Evolutionary conservation across 2,329 filamentous ascomycete genomes (phyloP).

Genomic region (Fusarium sp.): DNA sequence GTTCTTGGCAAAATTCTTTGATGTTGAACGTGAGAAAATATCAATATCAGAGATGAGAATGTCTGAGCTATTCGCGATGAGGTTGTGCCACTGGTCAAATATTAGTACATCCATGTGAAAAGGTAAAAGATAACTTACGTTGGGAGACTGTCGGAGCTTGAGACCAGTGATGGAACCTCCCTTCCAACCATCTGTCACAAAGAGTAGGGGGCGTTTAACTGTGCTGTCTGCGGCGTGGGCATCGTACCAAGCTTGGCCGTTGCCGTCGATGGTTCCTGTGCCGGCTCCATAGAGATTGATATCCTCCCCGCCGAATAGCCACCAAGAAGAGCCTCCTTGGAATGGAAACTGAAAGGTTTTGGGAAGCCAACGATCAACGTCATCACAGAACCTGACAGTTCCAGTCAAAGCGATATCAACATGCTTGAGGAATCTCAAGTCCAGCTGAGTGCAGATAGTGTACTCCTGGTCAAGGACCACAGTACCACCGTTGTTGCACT

Average conservation of each 20-base stretch:
- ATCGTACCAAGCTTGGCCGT: conserved; percentile 75
- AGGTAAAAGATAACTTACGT: background rate
- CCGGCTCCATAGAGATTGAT: conserved; percentile 73
- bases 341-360: conserved; percentile 72
- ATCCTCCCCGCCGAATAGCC: conserved; percentile 43
- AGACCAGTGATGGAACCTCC: conserved; percentile 69
- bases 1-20: conserved; percentile 67
- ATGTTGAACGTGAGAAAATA: conserved; percentile 67
- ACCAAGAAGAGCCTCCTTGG: conserved; percentile 66
- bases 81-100: conserved; percentile 54
- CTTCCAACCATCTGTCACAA: conserved; percentile 71
- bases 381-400: conserved; percentile 70
- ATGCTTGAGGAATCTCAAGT: conserved; percentile 71
- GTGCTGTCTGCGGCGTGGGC: conserved; percentile 56
- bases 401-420: conserved; percentile 70
- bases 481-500: conserved; percentile 71
- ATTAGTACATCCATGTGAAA: background rate
- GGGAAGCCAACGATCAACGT: conserved; percentile 74
- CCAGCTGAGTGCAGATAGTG: conserved; percentile 70
- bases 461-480: conserved; percentile 70
- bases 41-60: conserved; percentile 72
- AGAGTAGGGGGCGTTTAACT: conserved; percentile 69
- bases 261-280: conserved; percentile 64
- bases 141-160: conserved; percentile 66
- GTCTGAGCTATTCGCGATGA: conserved; percentile 73